Percentiles rank a stretch among this genome's conserved stretches.
These are phyloP conservation scores for Leptographium procerum DNA, from an alignment of 2,329 filamentous ascomycete genomes.

Conservation along the genomic window DNA sequence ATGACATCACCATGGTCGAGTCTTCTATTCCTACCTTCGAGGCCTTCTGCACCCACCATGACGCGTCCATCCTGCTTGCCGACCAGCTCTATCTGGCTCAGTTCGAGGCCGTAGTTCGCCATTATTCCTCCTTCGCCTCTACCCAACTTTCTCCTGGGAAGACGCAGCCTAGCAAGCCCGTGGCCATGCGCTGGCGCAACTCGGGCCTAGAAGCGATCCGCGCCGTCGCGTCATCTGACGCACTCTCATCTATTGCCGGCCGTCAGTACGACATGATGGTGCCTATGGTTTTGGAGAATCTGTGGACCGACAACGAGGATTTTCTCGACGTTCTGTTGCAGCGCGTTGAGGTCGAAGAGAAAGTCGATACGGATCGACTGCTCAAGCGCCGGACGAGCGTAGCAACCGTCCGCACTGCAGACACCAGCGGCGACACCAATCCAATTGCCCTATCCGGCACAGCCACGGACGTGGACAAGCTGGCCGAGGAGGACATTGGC, in stretches of 20 bases:
- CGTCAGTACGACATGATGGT: conserved; percentile 69
- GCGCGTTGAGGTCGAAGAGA: conserved; percentile 58
- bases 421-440: conserved; percentile 52
- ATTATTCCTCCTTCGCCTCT: conserved; percentile 71
- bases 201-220: conserved; percentile 68
- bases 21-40: conserved; percentile 79
- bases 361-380: conserved; percentile 51
- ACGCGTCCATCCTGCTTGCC: conserved; percentile 71
- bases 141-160: conserved; percentile 43
- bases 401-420: conserved; percentile 63
- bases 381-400: conserved; percentile 63
- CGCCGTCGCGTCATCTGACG: conserved; percentile 69
- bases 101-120: conserved; percentile 69
- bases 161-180: conserved; percentile 52
- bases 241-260: conserved; percentile 61
- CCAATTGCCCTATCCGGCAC: conserved; percentile 66
- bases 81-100: conserved; percentile 74
- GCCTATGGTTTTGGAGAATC: conserved; percentile 75
- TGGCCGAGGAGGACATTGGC: conserved; percentile 81
- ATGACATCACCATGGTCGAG: conserved; percentile 87
- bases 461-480: conserved; percentile 74
- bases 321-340: conserved; percentile 57
- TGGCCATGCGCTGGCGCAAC: conserved; percentile 67
- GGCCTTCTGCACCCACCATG: conserved; percentile 79
- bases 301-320: conserved; percentile 64